A percentile compares a stretch with the other conserved stretches of the same genome.
Evolutionary conservation across 345 rosid genomes (phyloP).

Genomic region (Raphanus sativus): DNA sequence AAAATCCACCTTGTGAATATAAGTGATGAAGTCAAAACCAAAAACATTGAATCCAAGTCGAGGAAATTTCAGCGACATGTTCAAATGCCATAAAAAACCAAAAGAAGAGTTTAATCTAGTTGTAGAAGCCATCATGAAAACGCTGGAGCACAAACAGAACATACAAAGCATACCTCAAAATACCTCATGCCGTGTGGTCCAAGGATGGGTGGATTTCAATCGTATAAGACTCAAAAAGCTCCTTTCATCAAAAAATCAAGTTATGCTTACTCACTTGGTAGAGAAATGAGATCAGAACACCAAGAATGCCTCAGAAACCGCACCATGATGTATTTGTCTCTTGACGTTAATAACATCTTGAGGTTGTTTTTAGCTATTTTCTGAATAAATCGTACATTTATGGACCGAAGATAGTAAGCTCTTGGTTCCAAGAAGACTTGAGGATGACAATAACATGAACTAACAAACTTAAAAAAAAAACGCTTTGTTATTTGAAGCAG

Average conservation of each 20-base stretch:
- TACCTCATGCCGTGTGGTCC: too few species aligned
- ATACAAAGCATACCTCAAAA: not conserved
- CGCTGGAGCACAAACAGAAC: not conserved
- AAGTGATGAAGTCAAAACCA: not conserved
- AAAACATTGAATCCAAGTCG: not conserved
- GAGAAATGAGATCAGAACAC: not conserved
- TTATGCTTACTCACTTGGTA: not conserved
- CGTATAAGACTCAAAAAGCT: too few species aligned
- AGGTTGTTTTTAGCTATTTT: too few species aligned
- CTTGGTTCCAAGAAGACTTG: too few species aligned
- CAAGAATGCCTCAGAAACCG: not conserved
- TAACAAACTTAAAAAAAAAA: too few species aligned
- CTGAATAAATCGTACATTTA: too few species aligned
- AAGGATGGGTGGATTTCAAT: too few species aligned
- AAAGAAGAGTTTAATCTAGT: not conserved
- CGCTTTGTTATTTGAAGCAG: conserved; percentile 8
- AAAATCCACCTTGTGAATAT: not conserved
- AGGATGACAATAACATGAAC: too few species aligned
- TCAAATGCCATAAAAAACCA: not conserved
- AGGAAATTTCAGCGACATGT: not conserved
- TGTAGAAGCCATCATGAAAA: not conserved
- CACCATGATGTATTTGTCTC: too few species aligned
- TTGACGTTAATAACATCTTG: too few species aligned
- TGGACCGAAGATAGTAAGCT: too few species aligned
- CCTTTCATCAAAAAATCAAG: not conserved